phyloP scores from a whole-genome alignment of 371 early-diverging fungal species.

The Zychaea mexicana region DNA sequence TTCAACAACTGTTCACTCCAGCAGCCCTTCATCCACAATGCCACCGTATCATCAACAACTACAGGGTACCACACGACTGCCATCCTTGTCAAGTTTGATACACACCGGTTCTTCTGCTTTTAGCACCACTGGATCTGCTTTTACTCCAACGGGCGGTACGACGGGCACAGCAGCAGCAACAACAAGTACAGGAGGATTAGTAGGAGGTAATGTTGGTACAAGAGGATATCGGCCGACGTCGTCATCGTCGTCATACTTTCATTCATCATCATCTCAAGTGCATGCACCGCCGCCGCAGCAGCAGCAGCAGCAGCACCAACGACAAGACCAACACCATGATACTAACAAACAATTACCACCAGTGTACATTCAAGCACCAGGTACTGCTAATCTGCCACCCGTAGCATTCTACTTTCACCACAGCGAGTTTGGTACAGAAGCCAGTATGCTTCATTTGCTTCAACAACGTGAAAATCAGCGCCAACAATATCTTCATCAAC shows the following conservation, averaged over 20 bases:
- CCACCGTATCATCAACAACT: background rate
- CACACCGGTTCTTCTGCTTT: background rate
- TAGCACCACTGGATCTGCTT: background rate
- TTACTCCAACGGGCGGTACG: background rate
- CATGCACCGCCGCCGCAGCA: constrained; percentile 7
- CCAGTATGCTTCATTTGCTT: constrained; percentile 17
- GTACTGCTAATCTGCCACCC: constrained; percentile 7
- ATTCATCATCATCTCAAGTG: too few species aligned
- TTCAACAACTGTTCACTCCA: background rate
- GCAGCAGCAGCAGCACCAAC: constrained; percentile 3
- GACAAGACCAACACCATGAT: too few species aligned
- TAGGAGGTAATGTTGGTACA: too few species aligned
- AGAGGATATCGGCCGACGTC: too few species aligned
- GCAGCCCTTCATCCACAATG: background rate
- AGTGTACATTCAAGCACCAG: background rate
- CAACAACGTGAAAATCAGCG: background rate
- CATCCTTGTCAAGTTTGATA: constrained; percentile 10
- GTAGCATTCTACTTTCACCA: constrained; percentile 35
- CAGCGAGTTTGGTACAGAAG: constrained; percentile 31
- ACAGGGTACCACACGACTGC: constrained; percentile 16
- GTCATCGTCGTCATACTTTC: too few species aligned
- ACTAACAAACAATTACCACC: too few species aligned
- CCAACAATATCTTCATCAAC: background rate
- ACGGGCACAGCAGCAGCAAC: constrained; percentile 10
- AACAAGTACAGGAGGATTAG: too few species aligned